phyloP scores from a whole-genome alignment of 2,329 filamentous ascomycete genomes.

The Exserohilum rostratum region DNA sequence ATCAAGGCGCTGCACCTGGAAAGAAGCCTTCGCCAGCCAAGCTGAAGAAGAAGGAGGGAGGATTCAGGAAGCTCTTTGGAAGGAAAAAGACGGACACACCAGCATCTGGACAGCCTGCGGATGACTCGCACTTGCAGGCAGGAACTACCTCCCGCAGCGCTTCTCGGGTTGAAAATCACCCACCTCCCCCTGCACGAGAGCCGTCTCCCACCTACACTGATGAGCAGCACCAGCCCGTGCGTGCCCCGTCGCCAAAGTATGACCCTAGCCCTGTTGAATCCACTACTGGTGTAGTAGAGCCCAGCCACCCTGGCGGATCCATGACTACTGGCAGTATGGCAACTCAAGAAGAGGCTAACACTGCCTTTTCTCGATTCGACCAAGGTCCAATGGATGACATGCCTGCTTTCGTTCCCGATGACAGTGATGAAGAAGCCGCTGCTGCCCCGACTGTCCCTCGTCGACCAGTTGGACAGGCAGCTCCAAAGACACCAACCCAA shows the following conservation, averaged over 20 bases:
- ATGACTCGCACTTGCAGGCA: slow-evolving; percentile 25
- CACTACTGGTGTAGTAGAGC: slow-evolving; percentile 21
- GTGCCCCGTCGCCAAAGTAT: slow-evolving; percentile 28
- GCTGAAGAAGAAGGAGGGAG: slow-evolving; percentile 46
- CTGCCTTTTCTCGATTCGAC: slow-evolving; percentile 74
- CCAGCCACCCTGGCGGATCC: slow-evolving; percentile 54
- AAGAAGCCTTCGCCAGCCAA: slow-evolving; percentile 46
- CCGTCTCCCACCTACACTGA: slow-evolving; percentile 32
- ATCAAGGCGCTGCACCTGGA: slow-evolving; percentile 17
- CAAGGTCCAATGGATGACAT: slow-evolving; percentile 88
- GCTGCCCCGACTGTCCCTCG: slow-evolving; percentile 32
- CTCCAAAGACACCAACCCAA: slow-evolving; percentile 25
- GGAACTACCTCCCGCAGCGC: slow-evolving; percentile 30
- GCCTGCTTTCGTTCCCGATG: slow-evolving; percentile 75
- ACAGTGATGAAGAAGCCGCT: slow-evolving; percentile 39
- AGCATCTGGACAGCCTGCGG: slow-evolving; percentile 22
- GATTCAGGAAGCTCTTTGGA: slow-evolving; percentile 50
- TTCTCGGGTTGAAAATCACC: slow-evolving; percentile 33
- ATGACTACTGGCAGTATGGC: slow-evolving; percentile 66
- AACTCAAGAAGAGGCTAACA: slow-evolving; percentile 63
- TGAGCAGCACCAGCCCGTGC: slow-evolving; percentile 29
- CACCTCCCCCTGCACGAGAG: slow-evolving; percentile 27
- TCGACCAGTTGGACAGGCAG: slow-evolving; percentile 25
- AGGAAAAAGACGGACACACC: slow-evolving; percentile 44
- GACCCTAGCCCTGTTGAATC: slow-evolving; percentile 36